Percentiles rank a stretch among this genome's conserved stretches.
These are phyloP conservation scores for Diaporthe sp. DNA, from an alignment of 2,329 filamentous ascomycete species.

Conservation along the genomic window DNA sequence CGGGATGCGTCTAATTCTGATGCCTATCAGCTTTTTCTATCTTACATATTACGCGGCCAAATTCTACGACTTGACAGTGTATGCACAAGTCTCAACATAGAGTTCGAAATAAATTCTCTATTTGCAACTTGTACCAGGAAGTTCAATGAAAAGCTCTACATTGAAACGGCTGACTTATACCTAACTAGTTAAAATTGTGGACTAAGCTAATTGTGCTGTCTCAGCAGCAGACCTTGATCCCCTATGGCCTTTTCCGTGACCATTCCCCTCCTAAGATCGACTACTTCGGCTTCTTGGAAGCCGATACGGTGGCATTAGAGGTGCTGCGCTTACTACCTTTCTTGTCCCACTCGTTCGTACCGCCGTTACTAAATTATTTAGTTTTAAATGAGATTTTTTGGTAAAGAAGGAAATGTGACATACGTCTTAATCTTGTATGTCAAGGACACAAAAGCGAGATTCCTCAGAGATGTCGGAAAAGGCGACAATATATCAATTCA, in stretches of 20 bases:
- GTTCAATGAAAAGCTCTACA: neutral
- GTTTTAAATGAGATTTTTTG: too few species aligned
- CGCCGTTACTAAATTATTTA: neutral
- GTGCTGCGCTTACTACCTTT: neutral
- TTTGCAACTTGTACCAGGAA: neutral
- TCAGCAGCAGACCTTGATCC: neutral
- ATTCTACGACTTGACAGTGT: neutral
- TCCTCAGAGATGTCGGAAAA: too few species aligned
- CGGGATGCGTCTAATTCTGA: too few species aligned
- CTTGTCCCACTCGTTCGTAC: neutral
- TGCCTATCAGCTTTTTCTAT: neutral
- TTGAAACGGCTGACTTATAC: too few species aligned
- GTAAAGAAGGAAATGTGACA: too few species aligned
- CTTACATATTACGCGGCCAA: neutral
- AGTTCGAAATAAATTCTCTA: too few species aligned
- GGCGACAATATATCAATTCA: too few species aligned
- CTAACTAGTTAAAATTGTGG: neutral
- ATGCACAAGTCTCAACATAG: too few species aligned
- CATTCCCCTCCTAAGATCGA: neutral
- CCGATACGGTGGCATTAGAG: neutral
- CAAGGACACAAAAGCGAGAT: too few species aligned
- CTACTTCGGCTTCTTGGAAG: conserved; percentile 7
- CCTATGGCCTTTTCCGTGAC: neutral
- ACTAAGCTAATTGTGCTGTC: neutral
- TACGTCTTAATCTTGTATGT: too few species aligned